A percentile compares a stretch with the other conserved stretches of the same genome.
These are phyloP conservation scores for Phellopilus nigrolimitatus DNA, from an alignment of 1,284 basidiomycete genomes.

Conservation along the genomic window DNA sequence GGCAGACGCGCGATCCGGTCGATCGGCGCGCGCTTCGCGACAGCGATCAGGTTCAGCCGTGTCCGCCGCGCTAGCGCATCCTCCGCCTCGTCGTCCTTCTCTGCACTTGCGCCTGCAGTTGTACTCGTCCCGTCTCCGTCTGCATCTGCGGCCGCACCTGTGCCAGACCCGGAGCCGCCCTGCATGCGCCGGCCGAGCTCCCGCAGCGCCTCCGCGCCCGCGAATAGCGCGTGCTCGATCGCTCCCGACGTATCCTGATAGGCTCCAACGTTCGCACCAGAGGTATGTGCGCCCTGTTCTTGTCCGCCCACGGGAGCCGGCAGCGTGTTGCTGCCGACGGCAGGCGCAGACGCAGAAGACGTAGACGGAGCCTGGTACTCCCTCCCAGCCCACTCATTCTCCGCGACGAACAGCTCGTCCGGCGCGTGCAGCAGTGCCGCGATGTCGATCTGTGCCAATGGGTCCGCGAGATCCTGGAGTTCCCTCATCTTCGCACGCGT, in stretches of 20 bases:
- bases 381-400: slow-evolving; percentile 50
- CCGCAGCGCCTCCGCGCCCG: slow-evolving; percentile 41
- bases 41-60: slow-evolving; percentile 62
- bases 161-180: too few species aligned
- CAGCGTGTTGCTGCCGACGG: too few species aligned
- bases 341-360: too few species aligned
- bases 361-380: slow-evolving; percentile 15
- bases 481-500: slow-evolving; percentile 40
- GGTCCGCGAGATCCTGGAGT: slow-evolving; percentile 37
- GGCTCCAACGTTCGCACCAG: background rate
- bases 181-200: slow-evolving; percentile 28
- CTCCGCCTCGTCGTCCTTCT: slow-evolving; percentile 33
- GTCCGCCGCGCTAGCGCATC: slow-evolving; percentile 49
- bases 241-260: slow-evolving; percentile 43
- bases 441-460: slow-evolving; percentile 56
- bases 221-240: slow-evolving; percentile 46
- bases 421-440: slow-evolving; percentile 54
- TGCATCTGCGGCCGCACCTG: too few species aligned
- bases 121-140: too few species aligned
- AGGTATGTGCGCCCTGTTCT: slow-evolving; percentile 9
- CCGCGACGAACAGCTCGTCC: slow-evolving; percentile 59
- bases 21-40: slow-evolving; percentile 68
- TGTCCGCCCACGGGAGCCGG: too few species aligned
- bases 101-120: slow-evolving; percentile 16
- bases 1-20: slow-evolving; percentile 64